Conservation (phyloP, 352 stramenopile genomes). For the Discostella stelligera region DNA sequence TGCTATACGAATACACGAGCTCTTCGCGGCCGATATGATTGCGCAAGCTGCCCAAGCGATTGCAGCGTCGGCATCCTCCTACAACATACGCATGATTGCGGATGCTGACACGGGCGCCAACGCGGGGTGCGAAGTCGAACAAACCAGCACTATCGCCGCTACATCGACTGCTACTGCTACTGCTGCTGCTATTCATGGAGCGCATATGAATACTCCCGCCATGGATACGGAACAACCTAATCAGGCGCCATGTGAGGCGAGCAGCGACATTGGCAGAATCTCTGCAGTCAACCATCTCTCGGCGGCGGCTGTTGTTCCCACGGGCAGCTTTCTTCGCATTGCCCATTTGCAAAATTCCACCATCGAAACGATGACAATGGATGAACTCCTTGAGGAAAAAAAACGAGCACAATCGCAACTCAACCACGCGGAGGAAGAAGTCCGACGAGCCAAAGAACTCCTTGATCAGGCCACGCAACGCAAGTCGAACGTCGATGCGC, state of each 20-base stretch:
- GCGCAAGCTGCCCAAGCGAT: constrained; percentile 25
- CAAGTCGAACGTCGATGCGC: constrained; percentile 21
- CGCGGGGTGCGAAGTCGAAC: background rate
- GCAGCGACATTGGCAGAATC: too few relatives aligned
- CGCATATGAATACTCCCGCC: too few relatives aligned
- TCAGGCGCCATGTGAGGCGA: background rate
- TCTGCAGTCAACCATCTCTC: too few relatives aligned
- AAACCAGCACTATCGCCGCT: constrained; percentile 1
- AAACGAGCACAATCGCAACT: constrained; percentile 6
- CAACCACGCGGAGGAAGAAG: constrained; percentile 19
- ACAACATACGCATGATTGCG: constrained; percentile 6
- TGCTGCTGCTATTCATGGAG: too few relatives aligned
- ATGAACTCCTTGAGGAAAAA: constrained; percentile 32
- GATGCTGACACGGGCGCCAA: too few relatives aligned
- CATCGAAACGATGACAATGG: constrained; percentile 22
- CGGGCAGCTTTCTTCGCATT: too few relatives aligned
- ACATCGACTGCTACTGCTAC: background rate
- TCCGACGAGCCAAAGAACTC: constrained; percentile 17
- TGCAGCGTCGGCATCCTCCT: constrained; percentile 20
- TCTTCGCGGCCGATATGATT: constrained; percentile 3
- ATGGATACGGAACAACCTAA: background rate
- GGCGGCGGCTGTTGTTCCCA: too few relatives aligned
- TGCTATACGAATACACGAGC: background rate
- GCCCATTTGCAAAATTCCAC: background rate
- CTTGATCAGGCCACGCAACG: constrained; percentile 24